A percentile compares a stretch with the other conserved stretches of the same genome.
Conservation (phyloP, 257 asterid genomes). For the Solanum chiquidenum region DNA sequence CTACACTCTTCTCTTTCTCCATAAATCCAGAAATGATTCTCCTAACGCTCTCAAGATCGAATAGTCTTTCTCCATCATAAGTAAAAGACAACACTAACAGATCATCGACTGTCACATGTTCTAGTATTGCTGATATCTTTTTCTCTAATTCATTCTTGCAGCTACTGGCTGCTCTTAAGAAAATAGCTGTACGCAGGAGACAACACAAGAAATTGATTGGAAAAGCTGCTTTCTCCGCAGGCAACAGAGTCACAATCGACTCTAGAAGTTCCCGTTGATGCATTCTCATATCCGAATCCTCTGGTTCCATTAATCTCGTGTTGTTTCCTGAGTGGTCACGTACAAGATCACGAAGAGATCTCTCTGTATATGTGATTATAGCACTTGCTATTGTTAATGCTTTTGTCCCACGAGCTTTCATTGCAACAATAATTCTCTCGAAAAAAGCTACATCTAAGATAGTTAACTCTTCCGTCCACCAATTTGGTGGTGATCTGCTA, state of each 20-base stretch:
- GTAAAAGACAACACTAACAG: slow-evolving; percentile 56
- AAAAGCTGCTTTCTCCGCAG: slow-evolving; percentile 58
- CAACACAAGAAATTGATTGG: slow-evolving; percentile 85
- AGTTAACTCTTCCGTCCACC: slow-evolving; percentile 98
- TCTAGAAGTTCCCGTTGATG: slow-evolving; percentile 62
- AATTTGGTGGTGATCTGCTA: slow-evolving; percentile 88
- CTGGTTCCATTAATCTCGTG: slow-evolving; percentile 7
- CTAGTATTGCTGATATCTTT: slow-evolving; percentile 47
- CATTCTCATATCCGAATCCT: slow-evolving; percentile 30
- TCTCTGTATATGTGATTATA: slow-evolving; percentile 67
- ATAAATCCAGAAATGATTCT: slow-evolving; percentile 61
- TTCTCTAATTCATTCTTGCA: slow-evolving; percentile 81
- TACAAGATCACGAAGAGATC: slow-evolving; percentile 64
- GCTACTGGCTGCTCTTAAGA: slow-evolving; percentile 34
- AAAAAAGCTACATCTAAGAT: slow-evolving; percentile 62
- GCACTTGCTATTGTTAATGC: slow-evolving; percentile 75
- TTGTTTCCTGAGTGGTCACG: slow-evolving; percentile 71
- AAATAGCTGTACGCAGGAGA: slow-evolving; percentile 70
- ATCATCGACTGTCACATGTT: slow-evolving; percentile 76
- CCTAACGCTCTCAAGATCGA: slow-evolving; percentile 89
- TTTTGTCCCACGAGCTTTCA: slow-evolving; percentile 71
- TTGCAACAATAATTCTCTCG: slow-evolving; percentile 39
- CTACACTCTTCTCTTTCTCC: slow-evolving; percentile 78
- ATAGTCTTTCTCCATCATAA: slow-evolving; percentile 72
- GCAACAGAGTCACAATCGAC: slow-evolving; percentile 53